Evolutionary conservation across 345 rosid genomes (phyloP).

Genomic region (Corymbia maculata): DNA sequence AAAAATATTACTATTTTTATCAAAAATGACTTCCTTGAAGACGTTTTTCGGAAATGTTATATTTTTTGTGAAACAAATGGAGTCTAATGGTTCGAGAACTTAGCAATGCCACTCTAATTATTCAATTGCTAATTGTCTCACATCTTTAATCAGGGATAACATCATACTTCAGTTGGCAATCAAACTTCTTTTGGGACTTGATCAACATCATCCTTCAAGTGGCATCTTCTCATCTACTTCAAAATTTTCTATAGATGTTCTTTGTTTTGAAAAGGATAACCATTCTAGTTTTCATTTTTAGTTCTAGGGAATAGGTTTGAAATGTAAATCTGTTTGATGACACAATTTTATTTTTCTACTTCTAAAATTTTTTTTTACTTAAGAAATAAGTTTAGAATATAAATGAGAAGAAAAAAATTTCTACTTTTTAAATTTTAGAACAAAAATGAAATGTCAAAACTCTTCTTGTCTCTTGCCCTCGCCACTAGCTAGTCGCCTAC

Average conservation of each 20-base stretch:
- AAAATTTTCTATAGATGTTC: not conserved
- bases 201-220: not conserved
- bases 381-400: too few relatives aligned
- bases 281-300: too few relatives aligned
- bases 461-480: too few relatives aligned
- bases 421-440: too few relatives aligned
- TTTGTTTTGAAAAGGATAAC: not conserved
- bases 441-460: too few relatives aligned
- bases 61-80: fast-evolving
- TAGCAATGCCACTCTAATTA: not conserved
- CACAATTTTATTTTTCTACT: too few relatives aligned
- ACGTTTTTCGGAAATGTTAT: fast-evolving
- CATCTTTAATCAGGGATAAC: not conserved
- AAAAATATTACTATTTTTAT: fast-evolving
- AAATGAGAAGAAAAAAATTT: too few relatives aligned
- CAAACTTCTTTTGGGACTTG: not conserved
- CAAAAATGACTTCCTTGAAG: fast-evolving
- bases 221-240: not conserved
- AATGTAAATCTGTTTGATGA: too few relatives aligned
- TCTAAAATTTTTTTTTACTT: too few relatives aligned
- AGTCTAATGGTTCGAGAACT: not conserved
- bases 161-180: not conserved
- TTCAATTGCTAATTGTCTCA: not conserved
- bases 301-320: too few relatives aligned
- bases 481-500: too few relatives aligned